Percentiles rank a stretch among this genome's conserved stretches.
phyloP scores from a whole-genome alignment of 306 rosid species.

The Hippophae gyantsensis region DNA sequence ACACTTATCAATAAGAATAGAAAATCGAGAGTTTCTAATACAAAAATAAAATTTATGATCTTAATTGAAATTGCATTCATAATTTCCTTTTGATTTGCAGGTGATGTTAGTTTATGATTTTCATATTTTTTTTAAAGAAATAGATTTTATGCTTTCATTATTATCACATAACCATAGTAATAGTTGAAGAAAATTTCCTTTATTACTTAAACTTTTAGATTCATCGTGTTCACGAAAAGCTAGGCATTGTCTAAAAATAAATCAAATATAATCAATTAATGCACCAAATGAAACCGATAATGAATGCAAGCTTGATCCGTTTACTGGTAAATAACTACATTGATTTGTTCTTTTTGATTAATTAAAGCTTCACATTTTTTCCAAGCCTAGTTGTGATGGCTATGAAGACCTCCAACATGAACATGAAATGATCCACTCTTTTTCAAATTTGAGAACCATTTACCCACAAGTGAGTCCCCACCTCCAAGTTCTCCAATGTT shows the following conservation, averaged over 20 bases:
- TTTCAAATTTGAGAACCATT: too few relatives aligned
- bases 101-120: not conserved
- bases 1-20: not conserved
- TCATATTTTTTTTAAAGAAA: not conserved
- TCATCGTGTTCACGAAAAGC: not conserved
- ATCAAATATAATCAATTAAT: not conserved
- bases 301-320: not conserved
- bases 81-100: not conserved
- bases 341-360: not conserved
- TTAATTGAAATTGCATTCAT: not conserved
- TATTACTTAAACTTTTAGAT: not conserved
- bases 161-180: not conserved
- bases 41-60: not conserved
- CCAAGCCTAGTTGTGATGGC: conserved; percentile 1
- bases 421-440: too few relatives aligned
- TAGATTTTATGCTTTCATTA: not conserved
- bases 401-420: conserved; percentile 1
- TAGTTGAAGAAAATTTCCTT: not conserved
- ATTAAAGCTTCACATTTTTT: not conserved
- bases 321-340: too few relatives aligned
- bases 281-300: not conserved
- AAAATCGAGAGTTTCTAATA: not conserved
- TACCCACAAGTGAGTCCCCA: too few relatives aligned
- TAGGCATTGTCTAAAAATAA: not conserved
- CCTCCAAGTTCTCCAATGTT: too few relatives aligned